Evolutionary conservation across 257 asterid genomes (phyloP).

Genomic region (Solanum pimpinellifolium): DNA sequence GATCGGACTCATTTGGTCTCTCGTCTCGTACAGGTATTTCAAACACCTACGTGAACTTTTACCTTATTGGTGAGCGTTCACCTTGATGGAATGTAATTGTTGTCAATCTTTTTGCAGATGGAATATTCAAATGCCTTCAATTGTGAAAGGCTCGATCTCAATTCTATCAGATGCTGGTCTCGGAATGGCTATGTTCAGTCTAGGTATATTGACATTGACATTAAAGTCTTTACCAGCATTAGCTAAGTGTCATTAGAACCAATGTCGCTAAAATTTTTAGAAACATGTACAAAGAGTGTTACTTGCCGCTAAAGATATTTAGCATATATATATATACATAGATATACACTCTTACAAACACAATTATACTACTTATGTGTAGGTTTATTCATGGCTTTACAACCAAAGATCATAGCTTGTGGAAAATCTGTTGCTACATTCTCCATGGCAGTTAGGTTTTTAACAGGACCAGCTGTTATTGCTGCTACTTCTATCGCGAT

Average conservation of each 20-base stretch:
- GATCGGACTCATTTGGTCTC: conserved; percentile 82
- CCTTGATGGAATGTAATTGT: background rate
- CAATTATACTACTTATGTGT: background rate
- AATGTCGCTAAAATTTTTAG: no score
- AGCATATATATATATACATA: no score
- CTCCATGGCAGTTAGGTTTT: conserved; percentile 89
- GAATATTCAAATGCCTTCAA: conserved; percentile 83
- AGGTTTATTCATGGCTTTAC: conserved; percentile 96
- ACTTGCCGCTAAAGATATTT: no score
- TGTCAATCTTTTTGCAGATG: conserved; percentile 27
- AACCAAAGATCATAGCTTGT: conserved; percentile 81
- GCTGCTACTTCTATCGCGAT: conserved; percentile 89
- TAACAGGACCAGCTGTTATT: conserved; percentile 93
- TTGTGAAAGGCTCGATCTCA: conserved; percentile 78
- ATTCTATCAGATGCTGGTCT: conserved; percentile 91
- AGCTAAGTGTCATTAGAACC: no score
- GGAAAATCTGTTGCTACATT: conserved; percentile 84
- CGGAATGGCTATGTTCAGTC: conserved; percentile 98
- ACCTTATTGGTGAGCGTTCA: background rate
- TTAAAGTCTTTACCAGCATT: no score
- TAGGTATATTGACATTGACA: conserved; percentile 24
- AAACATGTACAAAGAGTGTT: no score
- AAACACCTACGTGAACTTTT: background rate
- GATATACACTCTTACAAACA: background rate
- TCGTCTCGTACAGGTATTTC: conserved; percentile 48